Conservation (phyloP, 2,329 filamentous ascomycete species). For the Thelonectria discophora region DNA sequence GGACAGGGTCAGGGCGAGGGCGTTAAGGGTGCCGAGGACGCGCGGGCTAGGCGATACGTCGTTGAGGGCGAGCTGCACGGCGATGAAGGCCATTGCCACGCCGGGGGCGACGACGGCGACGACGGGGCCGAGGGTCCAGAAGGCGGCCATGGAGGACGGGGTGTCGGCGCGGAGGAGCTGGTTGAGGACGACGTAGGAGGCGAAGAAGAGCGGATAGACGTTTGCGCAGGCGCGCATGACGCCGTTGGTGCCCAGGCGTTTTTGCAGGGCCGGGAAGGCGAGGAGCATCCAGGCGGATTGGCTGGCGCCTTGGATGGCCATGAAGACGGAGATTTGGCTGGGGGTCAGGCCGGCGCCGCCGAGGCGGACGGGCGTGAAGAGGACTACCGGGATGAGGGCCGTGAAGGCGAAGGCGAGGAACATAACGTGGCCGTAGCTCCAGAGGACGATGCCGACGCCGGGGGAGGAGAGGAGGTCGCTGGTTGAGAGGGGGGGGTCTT, state of each 20-base stretch:
- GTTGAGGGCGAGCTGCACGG: slow-evolving; percentile 77
- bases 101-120: slow-evolving; percentile 65
- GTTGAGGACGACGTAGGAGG: slow-evolving; percentile 64
- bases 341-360: slow-evolving; percentile 74
- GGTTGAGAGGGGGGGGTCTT: slow-evolving; percentile 34
- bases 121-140: slow-evolving; percentile 62
- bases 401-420: slow-evolving; percentile 77
- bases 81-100: slow-evolving; percentile 75
- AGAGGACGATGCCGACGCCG: slow-evolving; percentile 72
- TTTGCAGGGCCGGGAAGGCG: slow-evolving; percentile 74
- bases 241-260: slow-evolving; percentile 70
- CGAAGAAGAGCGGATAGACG: slow-evolving; percentile 72
- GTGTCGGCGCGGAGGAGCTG: slow-evolving; percentile 52
- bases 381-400: slow-evolving; percentile 73
- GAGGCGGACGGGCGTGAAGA: slow-evolving; percentile 67
- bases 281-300: slow-evolving; percentile 78
- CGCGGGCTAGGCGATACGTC: slow-evolving; percentile 73
- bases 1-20: slow-evolving; percentile 63
- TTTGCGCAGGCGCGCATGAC: slow-evolving; percentile 65
- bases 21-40: slow-evolving; percentile 76
- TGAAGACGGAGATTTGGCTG: slow-evolving; percentile 70
- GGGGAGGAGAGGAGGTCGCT: slow-evolving; percentile 65
- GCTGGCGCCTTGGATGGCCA: slow-evolving; percentile 69
- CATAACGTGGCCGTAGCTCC: slow-evolving; percentile 72
- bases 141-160: slow-evolving; percentile 50